Evolutionary conservation across 371 early-diverging fungal genomes (phyloP).

Genomic region (Haplosporangium sp.): DNA sequence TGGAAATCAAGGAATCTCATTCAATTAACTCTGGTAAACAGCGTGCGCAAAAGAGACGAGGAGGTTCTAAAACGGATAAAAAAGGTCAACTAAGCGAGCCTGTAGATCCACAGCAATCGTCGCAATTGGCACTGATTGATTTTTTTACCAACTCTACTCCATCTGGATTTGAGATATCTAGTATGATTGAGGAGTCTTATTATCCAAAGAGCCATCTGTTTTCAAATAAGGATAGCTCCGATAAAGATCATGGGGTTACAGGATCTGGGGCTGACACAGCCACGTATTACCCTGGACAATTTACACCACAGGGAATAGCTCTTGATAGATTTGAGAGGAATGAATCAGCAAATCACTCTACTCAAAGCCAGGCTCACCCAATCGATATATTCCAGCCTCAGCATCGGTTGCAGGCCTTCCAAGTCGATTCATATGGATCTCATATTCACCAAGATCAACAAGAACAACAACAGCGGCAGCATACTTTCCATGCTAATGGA

Average conservation of each 20-base stretch:
- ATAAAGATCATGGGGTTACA: constrained; percentile 10
- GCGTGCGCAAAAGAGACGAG: constrained; percentile 2
- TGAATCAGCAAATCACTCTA: constrained; percentile 23
- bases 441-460: constrained; percentile 11
- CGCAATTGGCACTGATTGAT: constrained; percentile 34
- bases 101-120: constrained; percentile 36
- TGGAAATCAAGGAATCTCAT: constrained; percentile 1
- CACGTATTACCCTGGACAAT: constrained; percentile 14
- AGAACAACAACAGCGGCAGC: constrained; percentile 21
- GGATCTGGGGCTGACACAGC: constrained; percentile 19
- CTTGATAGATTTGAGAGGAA: constrained; percentile 25
- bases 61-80: neutral
- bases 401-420: constrained; percentile 6
- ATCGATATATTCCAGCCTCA: constrained; percentile 3
- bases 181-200: constrained; percentile 12
- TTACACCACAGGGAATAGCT: constrained; percentile 10
- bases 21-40: neutral
- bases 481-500: neutral
- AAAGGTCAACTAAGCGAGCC: constrained; percentile 5
- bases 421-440: neutral
- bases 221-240: constrained; percentile 10
- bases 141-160: constrained; percentile 37
- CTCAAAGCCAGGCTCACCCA: constrained; percentile 5
- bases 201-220: constrained; percentile 7
- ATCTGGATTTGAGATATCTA: constrained; percentile 7